Evolutionary conservation across 495 filamentous ascomycete genomes (phyloP).

Genomic region (Penicillium flavigenum): DNA sequence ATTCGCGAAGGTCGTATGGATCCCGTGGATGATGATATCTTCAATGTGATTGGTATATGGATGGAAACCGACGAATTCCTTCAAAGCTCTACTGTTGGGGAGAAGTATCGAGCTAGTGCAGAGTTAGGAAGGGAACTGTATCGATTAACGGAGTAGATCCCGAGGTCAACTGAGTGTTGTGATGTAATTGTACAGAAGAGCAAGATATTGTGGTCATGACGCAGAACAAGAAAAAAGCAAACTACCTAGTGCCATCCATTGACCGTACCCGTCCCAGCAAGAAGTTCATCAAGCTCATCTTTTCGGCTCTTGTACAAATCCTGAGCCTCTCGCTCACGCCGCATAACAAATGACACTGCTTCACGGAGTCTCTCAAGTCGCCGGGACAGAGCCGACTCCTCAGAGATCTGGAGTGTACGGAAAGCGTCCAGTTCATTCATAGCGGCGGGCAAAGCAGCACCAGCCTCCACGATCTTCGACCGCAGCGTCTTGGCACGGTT

Average conservation of each 20-base stretch:
- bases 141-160: constrained; percentile 8
- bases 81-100: constrained; percentile 5
- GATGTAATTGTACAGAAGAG: constrained; percentile 25
- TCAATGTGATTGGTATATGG: constrained; percentile 3
- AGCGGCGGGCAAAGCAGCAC: constrained; percentile 71
- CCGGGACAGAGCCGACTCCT: constrained; percentile 69
- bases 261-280: constrained; percentile 37
- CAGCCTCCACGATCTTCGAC: constrained; percentile 76
- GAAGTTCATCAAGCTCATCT: constrained; percentile 72
- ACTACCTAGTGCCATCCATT: constrained; percentile 47
- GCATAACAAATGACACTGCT: constrained; percentile 81
- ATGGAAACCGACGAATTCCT: constrained; percentile 7
- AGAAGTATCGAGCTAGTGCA: constrained; percentile 13
- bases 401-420: constrained; percentile 69
- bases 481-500: constrained; percentile 78
- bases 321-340: constrained; percentile 85
- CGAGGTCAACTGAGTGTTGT: too few species aligned
- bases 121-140: constrained; percentile 11
- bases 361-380: constrained; percentile 73
- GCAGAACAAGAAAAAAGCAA: constrained; percentile 7
- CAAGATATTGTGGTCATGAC: constrained; percentile 21
- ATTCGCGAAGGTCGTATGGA: constrained; percentile 12
- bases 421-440: constrained; percentile 72
- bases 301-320: constrained; percentile 73
- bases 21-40: constrained; percentile 3